These are phyloP conservation scores for Haplosporangium sp. DNA, from an alignment of 371 early-diverging fungal genomes.

Conservation along the genomic window DNA sequence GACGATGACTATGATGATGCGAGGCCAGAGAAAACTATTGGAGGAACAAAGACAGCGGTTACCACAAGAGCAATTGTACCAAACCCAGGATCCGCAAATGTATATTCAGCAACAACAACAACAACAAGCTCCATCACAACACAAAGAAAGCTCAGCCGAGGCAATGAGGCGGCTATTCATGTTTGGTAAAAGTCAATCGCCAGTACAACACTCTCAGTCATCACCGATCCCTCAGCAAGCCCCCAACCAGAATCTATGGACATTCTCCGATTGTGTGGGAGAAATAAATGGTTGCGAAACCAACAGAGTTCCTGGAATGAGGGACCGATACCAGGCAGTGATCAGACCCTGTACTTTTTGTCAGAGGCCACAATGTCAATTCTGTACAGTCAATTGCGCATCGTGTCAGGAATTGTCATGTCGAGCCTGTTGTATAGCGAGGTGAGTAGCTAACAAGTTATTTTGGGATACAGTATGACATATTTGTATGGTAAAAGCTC, in stretches of 20 bases:
- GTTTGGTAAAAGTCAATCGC: slow-evolving; percentile 14
- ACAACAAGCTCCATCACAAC: slow-evolving; percentile 1
- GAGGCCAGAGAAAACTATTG: slow-evolving; percentile 34
- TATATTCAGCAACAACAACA: slow-evolving; percentile 7
- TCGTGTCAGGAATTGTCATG: slow-evolving; percentile 33
- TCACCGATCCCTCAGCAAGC: neutral
- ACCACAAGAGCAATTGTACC: slow-evolving; percentile 10
- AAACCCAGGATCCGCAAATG: slow-evolving; percentile 7
- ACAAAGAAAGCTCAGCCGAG: slow-evolving; percentile 26
- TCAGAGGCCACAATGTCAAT: slow-evolving; percentile 41
- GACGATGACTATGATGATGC: slow-evolving; percentile 44
- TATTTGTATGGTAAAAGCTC: neutral
- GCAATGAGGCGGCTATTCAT: slow-evolving; percentile 43
- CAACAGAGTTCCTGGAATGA: slow-evolving; percentile 42
- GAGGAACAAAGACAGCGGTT: slow-evolving; percentile 27
- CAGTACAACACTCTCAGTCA: slow-evolving; percentile 8
- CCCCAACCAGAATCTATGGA: neutral
- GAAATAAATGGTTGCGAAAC: slow-evolving; percentile 49
- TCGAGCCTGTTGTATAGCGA: slow-evolving; percentile 37
- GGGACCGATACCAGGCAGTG: slow-evolving; percentile 32
- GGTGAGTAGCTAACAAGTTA: slow-evolving; percentile 13
- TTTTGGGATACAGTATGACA: no score
- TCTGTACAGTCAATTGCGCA: slow-evolving; percentile 36
- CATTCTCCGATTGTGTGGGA: slow-evolving; percentile 47
- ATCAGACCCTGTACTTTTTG: slow-evolving; percentile 39